A percentile compares a stretch with the other conserved stretches of the same genome.
Evolutionary conservation across 257 asterid genomes (phyloP).

Genomic region (Solanum neorickii): DNA sequence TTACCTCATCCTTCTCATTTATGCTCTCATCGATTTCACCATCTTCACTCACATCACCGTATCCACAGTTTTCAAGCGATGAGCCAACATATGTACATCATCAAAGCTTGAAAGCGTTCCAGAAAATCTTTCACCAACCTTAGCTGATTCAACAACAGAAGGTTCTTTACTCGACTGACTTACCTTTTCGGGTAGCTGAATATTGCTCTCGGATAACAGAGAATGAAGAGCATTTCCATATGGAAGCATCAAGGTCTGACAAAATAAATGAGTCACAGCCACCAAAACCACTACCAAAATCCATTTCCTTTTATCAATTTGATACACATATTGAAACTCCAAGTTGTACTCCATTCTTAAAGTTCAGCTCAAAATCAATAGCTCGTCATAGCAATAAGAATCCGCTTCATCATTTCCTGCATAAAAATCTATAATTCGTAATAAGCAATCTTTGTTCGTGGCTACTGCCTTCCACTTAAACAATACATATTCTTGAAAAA

Average conservation of each 20-base stretch:
- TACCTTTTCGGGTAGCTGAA: background rate
- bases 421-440: background rate
- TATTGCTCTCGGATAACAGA: conserved; percentile 23
- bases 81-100: conserved; percentile 14
- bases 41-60: background rate
- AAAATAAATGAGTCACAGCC: conserved; percentile 59
- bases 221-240: conserved; percentile 56
- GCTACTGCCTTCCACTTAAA: no score
- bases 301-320: conserved; percentile 65
- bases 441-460: background rate
- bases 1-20: conserved; percentile 6
- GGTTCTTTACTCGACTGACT: conserved; percentile 7
- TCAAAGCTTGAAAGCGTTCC: conserved; percentile 10
- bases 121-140: conserved; percentile 1
- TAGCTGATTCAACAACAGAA: conserved; percentile 2
- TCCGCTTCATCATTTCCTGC: conserved; percentile 2
- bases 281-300: conserved; percentile 53
- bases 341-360: conserved; percentile 24
- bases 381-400: background rate
- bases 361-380: background rate
- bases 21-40: conserved; percentile 2
- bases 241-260: conserved; percentile 78
- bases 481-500: no score
- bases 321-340: conserved; percentile 29
- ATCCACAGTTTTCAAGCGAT: background rate